Evolutionary conservation across 1,284 basidiomycete genomes (phyloP), one percentile per base, ranked within the genome.

Genomic region (Rhodotorula sp.): DNA sequence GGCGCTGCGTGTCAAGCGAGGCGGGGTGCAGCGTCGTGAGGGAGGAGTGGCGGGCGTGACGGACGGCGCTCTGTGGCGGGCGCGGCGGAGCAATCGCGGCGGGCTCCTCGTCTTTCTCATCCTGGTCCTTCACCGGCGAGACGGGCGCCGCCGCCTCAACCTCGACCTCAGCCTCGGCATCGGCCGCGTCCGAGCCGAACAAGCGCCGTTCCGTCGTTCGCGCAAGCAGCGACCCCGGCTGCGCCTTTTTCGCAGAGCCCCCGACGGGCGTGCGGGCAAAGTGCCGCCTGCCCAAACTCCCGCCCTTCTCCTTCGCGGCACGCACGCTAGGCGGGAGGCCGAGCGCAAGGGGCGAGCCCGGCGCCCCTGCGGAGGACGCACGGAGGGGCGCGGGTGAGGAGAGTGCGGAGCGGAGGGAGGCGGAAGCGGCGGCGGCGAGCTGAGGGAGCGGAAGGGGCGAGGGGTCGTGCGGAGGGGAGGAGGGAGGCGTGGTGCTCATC

Each of bases 21-120:
- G 63, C 25, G 2, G 93, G 93, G 12, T 87, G 87, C 74, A 96
- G 94, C 54, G 82, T 81, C 8, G 82, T 80, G 68, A 84, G 80
- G 6, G 77, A 78, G 2, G 66, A 51, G 19, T 72, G 76, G 0
- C 76, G 63, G 65, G 58, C 41, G 66, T 74, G 64, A 19, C 59
- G 44, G 44, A 25, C 36, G 37, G 59, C 8, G 27, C 22, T 13
- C 27, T n/a, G 15, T n/a, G 46, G 29, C n/a, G 48, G n/a, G 41
- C 44, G 56, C 22, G 48, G 27, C 21, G 51, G 32, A 22, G 39
- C 34, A 27, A 61, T 21, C 9, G 41, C 32, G 34, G 34, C 22
- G n/a, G 15, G n/a, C 15, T 12, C 2, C 0, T 54, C 65, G 27
- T 15, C 25, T 1, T 29, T 39, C 8, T 25, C 7, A n/a, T 62